A percentile compares a stretch with the other conserved stretches of the same genome.
Conservation (phyloP, 2,329 filamentous ascomycete species). For the Fusarium mexicanum region DNA sequence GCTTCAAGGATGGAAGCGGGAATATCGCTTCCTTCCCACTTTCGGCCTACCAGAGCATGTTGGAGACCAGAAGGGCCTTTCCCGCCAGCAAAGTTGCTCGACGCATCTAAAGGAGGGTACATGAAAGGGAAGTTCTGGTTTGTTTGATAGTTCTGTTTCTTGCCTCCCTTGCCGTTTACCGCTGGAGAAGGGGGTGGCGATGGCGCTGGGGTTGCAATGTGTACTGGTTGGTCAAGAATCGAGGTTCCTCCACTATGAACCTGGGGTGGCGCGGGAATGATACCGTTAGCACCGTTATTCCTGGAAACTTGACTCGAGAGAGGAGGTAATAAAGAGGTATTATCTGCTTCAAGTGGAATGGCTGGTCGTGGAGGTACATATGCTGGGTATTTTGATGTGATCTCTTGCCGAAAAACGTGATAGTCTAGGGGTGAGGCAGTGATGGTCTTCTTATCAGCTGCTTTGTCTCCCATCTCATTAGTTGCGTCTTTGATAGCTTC, state of each 20-base stretch:
- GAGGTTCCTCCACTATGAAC: slow-evolving; percentile 71
- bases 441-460: slow-evolving; percentile 79
- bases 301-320: slow-evolving; percentile 78
- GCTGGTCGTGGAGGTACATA: slow-evolving; percentile 88
- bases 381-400: slow-evolving; percentile 96
- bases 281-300: slow-evolving; percentile 67
- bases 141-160: slow-evolving; percentile 99
- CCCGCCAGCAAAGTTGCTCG: slow-evolving; percentile 88
- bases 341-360: slow-evolving; percentile 88
- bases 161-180: slow-evolving; percentile 89
- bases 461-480: slow-evolving; percentile 66
- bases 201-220: slow-evolving; percentile 97
- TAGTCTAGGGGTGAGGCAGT: slow-evolving; percentile 96
- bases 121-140: slow-evolving; percentile 99
- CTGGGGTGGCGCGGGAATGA: slow-evolving; percentile 66
- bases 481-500: slow-evolving; percentile 78
- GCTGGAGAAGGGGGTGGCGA: slow-evolving; percentile 92
- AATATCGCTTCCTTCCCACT: slow-evolving; percentile 94
- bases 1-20: slow-evolving; percentile 95
- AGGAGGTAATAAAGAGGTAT: slow-evolving; percentile 89
- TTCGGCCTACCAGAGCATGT: slow-evolving; percentile 80
- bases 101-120: slow-evolving; percentile 90
- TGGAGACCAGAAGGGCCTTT: slow-evolving; percentile 86
- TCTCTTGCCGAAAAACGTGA: slow-evolving; percentile 94
- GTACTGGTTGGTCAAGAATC: slow-evolving; percentile 94